Evolutionary conservation across 164 flowering plant species (phyloP), one percentile per base, ranked within the genome.

Genomic region (Annona squamosa): DNA sequence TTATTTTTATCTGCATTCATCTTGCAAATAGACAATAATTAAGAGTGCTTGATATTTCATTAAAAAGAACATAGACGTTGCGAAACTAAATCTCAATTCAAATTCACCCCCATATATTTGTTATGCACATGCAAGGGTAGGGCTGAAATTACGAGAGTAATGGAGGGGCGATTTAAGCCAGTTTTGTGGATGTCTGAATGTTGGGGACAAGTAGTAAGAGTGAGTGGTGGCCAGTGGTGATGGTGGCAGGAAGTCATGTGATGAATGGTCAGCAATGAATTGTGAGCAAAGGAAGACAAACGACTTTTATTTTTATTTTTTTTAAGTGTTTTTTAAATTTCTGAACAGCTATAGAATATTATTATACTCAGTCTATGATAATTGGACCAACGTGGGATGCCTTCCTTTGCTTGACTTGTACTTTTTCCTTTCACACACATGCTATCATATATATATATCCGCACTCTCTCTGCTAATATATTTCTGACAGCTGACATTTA

Each of bases 151-250:
- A 52, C 9, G 59, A 52, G 9, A 16, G 13, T 52, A 3, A 9
- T 52, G 37, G 59, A 41, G 19, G 68, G 68, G 68, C 45, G 43
- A 13, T 43, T 66, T 43, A 42, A 46, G 46, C 43, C 43, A 37
- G 4, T 43, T 59, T 44, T 2, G 13, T 3, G 73, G 18, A 10
- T 71, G 73, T 71, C 57, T 57, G 73, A 71, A 71, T 71, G 73
- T 59, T 71, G 73, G 73, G 65, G 59, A 26, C 73, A 71, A 42
- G 59, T 18, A 59, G 12, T 65, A 59, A 71, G 73, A 63, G 65
- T 5, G 56, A 63, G 73, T 57, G 26, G 65, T 71, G 73, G 73
- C 65, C 73, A 71, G 73, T 71, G 73, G 59, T 71, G 73, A 71
- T 57, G 73, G 12, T 57, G 65, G 46, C 65, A 17, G 56, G 18